Conservation (phyloP, 1,139 yeast genomes). For the Candida tropicalis region DNA sequence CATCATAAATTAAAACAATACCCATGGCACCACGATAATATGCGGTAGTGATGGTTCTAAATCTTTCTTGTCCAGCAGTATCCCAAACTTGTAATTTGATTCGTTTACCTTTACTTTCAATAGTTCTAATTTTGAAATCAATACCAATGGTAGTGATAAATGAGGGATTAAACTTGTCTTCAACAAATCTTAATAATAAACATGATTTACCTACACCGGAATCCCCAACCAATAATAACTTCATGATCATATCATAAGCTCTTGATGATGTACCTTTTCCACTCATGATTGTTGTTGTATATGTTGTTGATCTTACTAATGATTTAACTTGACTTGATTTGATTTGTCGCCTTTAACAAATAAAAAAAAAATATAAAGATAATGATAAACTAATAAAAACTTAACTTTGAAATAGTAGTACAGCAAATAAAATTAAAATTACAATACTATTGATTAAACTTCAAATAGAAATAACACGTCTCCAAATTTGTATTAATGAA, state of each 20-base stretch:
- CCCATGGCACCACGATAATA: conserved; percentile 99
- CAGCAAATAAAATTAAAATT: too few relatives aligned
- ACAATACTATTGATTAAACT: too few relatives aligned
- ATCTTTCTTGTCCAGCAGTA: conserved; percentile 98
- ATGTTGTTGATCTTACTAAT: neutral
- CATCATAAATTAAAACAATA: conserved; percentile 92
- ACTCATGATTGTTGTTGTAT: conserved; percentile 10
- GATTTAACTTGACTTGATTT: too few relatives aligned
- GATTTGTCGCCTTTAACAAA: too few relatives aligned
- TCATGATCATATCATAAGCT: conserved; percentile 93
- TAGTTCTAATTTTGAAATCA: conserved; percentile 96
- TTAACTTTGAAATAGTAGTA: too few relatives aligned
- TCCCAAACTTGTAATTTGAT: conserved; percentile 98
- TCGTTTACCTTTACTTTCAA: conserved; percentile 88
- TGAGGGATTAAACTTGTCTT: conserved; percentile 94
- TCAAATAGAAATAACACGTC: too few relatives aligned
- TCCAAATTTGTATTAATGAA: too few relatives aligned
- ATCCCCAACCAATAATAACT: conserved; percentile 91
- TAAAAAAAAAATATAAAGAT: neutral
- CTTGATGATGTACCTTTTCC: conserved; percentile 62
- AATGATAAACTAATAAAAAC: too few relatives aligned
- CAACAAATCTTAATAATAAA: conserved; percentile 89
- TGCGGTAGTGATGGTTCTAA: conserved; percentile 97
- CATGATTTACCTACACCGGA: conserved; percentile 98
- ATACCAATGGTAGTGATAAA: conserved; percentile 97